Base-by-base conservation (phyloP, 495 filamentous ascomycete genomes). In the Talaromyces trachyspermus region DNA sequence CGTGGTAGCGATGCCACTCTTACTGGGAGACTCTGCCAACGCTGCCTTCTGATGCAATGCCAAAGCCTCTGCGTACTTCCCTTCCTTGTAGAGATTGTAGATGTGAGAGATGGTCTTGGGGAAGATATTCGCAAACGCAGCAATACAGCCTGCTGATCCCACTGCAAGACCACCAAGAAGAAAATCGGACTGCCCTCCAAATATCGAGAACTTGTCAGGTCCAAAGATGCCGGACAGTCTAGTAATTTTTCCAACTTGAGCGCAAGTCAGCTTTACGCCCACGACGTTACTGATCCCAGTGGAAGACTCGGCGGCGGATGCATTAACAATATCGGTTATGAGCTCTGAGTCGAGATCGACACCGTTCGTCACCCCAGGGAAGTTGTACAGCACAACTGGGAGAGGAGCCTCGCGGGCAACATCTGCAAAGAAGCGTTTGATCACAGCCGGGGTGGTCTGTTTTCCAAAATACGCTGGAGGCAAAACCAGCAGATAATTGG, bases 141-240 rank as follows among this genome's bases (percentile, higher is more conserved):
- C 75, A 50, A 85, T 82, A 49, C 77, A 82, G 4, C 83, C 83
- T 4, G 78, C 71, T 4, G 71, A 75, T 2, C 81, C 82, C 1
- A 77, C 77, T 2, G 54, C 53, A 23, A 68, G 22, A 19, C 56
- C 57, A 0, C 76, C 82, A 25, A 86, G 60, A 30, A 88, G 60
- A 57, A 86, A 87, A 53, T 86, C 83, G 2, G 79, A 78, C 58
- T 86, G 80, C 0, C 84, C 84, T 6, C 81, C 81, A 60, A 78
- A 86, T 3, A 81, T 73, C 1, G 76, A 75, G 56, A 88, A 87
- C 9, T 71, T 64, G 3, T 72, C 65, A 0, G 67, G 52, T 0
- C 68, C 58, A 48, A 86, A 76, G 12, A 71, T 69, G 33, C 72
- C 78, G 4, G 80, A 62, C 0, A 81, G 58, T 6, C 78, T 66